These are phyloP conservation scores for Sclerotinia nivalis DNA, from an alignment of 2,329 filamentous ascomycete species.

Conservation along the genomic window DNA sequence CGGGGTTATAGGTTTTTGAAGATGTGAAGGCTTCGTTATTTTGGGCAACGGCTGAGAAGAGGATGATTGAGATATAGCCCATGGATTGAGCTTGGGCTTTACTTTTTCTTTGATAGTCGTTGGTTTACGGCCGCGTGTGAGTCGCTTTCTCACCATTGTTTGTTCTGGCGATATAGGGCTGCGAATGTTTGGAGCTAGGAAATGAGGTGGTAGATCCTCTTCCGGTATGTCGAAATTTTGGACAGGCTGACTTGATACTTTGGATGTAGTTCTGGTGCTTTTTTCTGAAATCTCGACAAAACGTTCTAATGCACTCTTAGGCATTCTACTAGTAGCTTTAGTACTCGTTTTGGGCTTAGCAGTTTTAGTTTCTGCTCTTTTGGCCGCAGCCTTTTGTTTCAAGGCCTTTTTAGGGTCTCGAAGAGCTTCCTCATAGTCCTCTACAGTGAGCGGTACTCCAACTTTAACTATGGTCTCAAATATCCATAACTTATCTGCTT, in stretches of 20 bases:
- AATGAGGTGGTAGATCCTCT: constrained; percentile 30
- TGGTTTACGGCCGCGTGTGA: background rate
- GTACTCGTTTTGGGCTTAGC: constrained; percentile 9
- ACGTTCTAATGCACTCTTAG: constrained; percentile 41
- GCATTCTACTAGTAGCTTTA: constrained; percentile 36
- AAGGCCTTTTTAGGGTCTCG: constrained; percentile 35
- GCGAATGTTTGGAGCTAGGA: constrained; percentile 8
- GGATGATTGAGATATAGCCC: constrained; percentile 14
- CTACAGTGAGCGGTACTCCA: constrained; percentile 64
- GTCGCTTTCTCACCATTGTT: constrained; percentile 1
- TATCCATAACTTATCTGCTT: constrained; percentile 68
- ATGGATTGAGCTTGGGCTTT: constrained; percentile 19
- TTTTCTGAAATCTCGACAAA: constrained; percentile 41
- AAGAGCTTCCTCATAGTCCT: constrained; percentile 59
- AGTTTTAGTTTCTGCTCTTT: constrained; percentile 30
- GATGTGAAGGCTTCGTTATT: constrained; percentile 13
- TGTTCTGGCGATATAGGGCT: constrained; percentile 4
- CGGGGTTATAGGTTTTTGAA: background rate
- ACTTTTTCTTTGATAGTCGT: constrained; percentile 6
- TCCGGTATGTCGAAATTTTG: background rate
- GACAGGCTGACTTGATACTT: constrained; percentile 16
- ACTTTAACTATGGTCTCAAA: constrained; percentile 63
- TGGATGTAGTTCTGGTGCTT: constrained; percentile 14
- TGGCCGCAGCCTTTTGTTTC: constrained; percentile 32
- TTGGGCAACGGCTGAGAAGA: constrained; percentile 12